Evolutionary conservation across 371 early-diverging fungal species (phyloP), one percentile per base, ranked within the genome.

Genomic region (Mortierella sp.): DNA sequence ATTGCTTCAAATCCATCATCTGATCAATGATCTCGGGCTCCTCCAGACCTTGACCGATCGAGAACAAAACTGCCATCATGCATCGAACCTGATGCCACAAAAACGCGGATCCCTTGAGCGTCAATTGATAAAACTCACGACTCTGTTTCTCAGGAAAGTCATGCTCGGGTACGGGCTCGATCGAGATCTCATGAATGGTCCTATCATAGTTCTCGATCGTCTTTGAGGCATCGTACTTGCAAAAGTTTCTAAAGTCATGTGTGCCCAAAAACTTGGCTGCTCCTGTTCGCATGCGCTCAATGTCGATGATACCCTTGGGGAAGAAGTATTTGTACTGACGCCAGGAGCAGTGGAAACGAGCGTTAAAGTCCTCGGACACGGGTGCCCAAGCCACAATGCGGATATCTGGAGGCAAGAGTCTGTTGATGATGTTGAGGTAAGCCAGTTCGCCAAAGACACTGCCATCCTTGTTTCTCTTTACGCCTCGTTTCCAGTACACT

Each of bases 81-180:
- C 94, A 97, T 41, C 99, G 92, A 32, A 99, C 97, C 80, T 97
- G 98, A 83, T 98, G 98, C 97, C 96, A 98, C 42, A 98, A 80
- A 60, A 98, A 98, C 15, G 97, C 97, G 0, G 90, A 89, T 19
- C 97, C 97, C 19, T 83, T 81, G 24, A 95, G 76, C 46, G 87
- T 84, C 41, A 94, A 79, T 61, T 89, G 84, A 64, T 88, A 93
- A 71, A 90, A 87, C 39, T 84, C 83, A 15, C 72, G 53, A 24
- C 75, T 48, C 12, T 32, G 60, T 31, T 61, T 79, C 0, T 60
- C 27, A 5, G 75, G 43, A 24, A 72, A 68, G 12, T 56, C 58
- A 21, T 79, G 62, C 31, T 70, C 68, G 2, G 59, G 56, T 14
- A 89, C 86, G 4, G 86, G 85, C 3, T 81, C 78, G 31, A 97